These are phyloP conservation scores for Raffaelea ambrosiae DNA, from an alignment of 2,329 filamentous ascomycete genomes.

Conservation along the genomic window DNA sequence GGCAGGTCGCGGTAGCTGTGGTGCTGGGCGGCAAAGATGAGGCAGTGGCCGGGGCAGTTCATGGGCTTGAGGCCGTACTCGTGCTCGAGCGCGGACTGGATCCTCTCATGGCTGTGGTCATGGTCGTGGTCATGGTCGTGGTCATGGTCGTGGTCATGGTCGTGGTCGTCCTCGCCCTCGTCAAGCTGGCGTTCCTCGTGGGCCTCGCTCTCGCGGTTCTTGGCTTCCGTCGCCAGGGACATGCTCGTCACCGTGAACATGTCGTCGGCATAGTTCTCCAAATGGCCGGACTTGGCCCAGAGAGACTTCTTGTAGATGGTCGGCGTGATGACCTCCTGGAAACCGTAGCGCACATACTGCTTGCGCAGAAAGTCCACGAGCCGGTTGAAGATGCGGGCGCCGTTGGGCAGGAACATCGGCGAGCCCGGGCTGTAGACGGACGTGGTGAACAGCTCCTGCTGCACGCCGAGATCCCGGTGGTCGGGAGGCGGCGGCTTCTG, in stretches of 20 bases:
- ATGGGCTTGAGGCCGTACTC: constrained; percentile 84
- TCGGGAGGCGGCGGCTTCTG: constrained; percentile 33
- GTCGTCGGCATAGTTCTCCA: constrained; percentile 84
- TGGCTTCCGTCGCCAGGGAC: constrained; percentile 29
- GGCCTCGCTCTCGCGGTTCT: constrained; percentile 13
- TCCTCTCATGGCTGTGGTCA: not conserved
- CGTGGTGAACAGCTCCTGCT: constrained; percentile 71
- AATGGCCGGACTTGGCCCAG: constrained; percentile 79
- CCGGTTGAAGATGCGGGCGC: constrained; percentile 74
- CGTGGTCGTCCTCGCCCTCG: not conserved
- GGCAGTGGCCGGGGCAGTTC: constrained; percentile 94
- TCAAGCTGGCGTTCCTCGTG: constrained; percentile 29
- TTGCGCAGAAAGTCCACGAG: constrained; percentile 73
- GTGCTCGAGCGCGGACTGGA: constrained; percentile 31
- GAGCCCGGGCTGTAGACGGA: constrained; percentile 77
- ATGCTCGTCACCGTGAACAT: constrained; percentile 75
- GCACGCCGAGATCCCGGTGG: constrained; percentile 50
- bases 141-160: no score
- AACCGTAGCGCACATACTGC: constrained; percentile 78
- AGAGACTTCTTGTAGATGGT: constrained; percentile 85
- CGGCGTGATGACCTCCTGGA: constrained; percentile 80
- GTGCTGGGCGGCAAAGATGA: constrained; percentile 76
- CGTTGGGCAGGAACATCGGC: constrained; percentile 75
- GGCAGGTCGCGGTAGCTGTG: constrained; percentile 86
- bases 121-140: not conserved